Conservation (phyloP, 2,329 filamentous ascomycete genomes). For the Talaromyces sp. region DNA sequence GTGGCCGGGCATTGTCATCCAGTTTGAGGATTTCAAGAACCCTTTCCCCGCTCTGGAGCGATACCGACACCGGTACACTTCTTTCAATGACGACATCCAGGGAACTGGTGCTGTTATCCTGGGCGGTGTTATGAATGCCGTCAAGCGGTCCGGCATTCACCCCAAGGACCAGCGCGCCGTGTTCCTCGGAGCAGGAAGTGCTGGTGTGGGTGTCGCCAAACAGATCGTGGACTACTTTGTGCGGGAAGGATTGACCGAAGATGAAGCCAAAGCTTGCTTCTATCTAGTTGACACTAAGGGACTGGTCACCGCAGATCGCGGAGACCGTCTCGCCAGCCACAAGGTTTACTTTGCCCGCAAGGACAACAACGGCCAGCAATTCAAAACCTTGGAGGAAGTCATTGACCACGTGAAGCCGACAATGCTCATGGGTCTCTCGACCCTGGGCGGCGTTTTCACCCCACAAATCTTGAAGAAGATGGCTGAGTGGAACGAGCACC, state of each 20-base stretch:
- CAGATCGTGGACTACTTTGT: conserved; percentile 97
- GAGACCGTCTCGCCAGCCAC: conserved; percentile 89
- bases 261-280: conserved; percentile 84
- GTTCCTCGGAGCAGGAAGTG: conserved; percentile 92
- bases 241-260: conserved; percentile 81
- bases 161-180: conserved; percentile 88
- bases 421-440: conserved; percentile 88
- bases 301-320: conserved; percentile 86
- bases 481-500: conserved; percentile 62
- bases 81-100: conserved; percentile 99
- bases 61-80: conserved; percentile 83
- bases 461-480: conserved; percentile 70
- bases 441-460: conserved; percentile 91
- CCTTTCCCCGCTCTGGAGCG: conserved; percentile 90
- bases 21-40: conserved; percentile 98
- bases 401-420: conserved; percentile 94
- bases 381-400: conserved; percentile 79
- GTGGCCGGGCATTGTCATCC: conserved; percentile 71
- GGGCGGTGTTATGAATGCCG: conserved; percentile 68
- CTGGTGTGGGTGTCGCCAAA: conserved; percentile 94
- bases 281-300: conserved; percentile 97
- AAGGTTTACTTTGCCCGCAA: conserved; percentile 63
- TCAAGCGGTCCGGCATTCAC: conserved; percentile 79
- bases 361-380: conserved; percentile 60
- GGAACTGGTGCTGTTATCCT: conserved; percentile 94